Percentiles rank a stretch among this genome's conserved stretches.
Conservation (phyloP, 768 basidiomycete species). For the Symmetrospora coprosmae region DNA sequence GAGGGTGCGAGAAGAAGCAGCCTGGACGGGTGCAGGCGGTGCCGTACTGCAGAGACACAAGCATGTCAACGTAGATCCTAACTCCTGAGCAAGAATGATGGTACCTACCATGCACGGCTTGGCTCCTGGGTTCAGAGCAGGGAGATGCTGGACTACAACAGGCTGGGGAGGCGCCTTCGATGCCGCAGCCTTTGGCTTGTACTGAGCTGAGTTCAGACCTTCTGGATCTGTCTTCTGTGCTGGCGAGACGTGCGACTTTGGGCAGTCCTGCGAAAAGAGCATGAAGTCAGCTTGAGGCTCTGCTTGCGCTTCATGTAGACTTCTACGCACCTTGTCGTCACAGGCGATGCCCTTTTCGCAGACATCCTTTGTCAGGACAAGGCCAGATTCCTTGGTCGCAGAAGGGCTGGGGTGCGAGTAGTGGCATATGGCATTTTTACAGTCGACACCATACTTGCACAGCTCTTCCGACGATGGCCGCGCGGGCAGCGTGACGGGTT, state of each 20-base stretch:
- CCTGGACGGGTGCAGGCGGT: conserved; percentile 52
- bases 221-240: conserved; percentile 28
- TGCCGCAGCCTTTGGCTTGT: conserved; percentile 23
- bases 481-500: conserved; percentile 35
- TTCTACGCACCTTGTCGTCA: conserved; percentile 54
- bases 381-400: conserved; percentile 81
- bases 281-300: background rate
- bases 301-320: background rate
- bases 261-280: conserved; percentile 27
- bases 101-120: conserved; percentile 31
- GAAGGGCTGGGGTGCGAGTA: conserved; percentile 96
- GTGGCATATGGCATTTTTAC: conserved; percentile 73
- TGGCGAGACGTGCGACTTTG: conserved; percentile 32
- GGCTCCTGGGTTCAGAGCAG: conserved; percentile 6
- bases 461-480: conserved; percentile 41
- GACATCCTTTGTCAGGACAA: conserved; percentile 83
- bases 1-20: conserved; percentile 59
- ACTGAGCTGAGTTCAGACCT: conserved; percentile 23
- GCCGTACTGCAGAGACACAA: conserved; percentile 44
- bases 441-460: conserved; percentile 85
- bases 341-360: conserved; percentile 81
- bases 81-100: background rate
- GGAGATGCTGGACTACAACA: conserved; percentile 7
- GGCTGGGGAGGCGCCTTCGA: background rate
- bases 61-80: background rate